Evolutionary conservation across 306 rosid species (phyloP), one percentile per base, ranked within the genome.

Genomic region (Malus orientalis): DNA sequence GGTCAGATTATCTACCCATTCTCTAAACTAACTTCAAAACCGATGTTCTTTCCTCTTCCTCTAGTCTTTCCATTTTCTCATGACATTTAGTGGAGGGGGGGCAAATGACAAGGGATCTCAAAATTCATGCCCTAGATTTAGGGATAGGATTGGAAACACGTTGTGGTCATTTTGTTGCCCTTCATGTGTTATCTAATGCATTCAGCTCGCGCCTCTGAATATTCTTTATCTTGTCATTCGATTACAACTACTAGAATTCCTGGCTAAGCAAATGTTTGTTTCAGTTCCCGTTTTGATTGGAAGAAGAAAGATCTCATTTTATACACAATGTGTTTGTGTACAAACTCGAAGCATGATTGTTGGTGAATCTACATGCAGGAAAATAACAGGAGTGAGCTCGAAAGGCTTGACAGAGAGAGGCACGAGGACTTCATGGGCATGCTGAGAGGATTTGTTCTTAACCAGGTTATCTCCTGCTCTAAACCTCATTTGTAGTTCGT

Each of bases 361-460:
- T 55, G 76, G 71, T 59, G 78, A 69, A 67, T 54, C 33, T 27
- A 0, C 67, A 32, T 80, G 89, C 91, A 91, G 97, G 98, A 93
- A 79, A 90, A 93, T 82, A 93, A 91, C 84, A 84, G 82, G 87
- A 85, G 61, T 71, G 97, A 94, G 81, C 94, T 94, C 65, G 96
- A 91, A 84, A 91, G 98, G 86, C 81, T 94, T 67, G 97, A 91
- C 68, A 86, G 64, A 70, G 98, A 94, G 84, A 90, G 87, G 79
- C 88, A 86, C 23, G 81, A 74, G 33, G 98, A 92, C 86, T 92
- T 95, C 77, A 70, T 88, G 74, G 78, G 74, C 68, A 95, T 95
- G 99, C 82, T 95, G 82, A 90, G 81, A 78, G 99, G 97, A 36
- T 95, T 90, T 69, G 97, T 89, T 40, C 80, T 68, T 58, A 84